Base-by-base conservation (phyloP, 495 filamentous ascomycete genomes). In the Halenospora varia region DNA sequence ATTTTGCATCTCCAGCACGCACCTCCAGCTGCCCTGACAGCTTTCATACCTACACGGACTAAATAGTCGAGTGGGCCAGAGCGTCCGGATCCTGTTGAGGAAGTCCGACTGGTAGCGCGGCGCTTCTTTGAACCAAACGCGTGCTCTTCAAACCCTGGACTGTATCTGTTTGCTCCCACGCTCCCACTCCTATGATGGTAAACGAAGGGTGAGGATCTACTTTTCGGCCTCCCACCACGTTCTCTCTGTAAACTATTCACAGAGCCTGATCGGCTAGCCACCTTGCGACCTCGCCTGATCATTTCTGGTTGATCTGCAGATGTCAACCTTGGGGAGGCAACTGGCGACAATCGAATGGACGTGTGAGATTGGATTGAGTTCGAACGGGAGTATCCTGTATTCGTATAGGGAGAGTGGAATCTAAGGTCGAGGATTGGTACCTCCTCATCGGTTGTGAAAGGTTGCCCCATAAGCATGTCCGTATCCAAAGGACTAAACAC, bases 211-310 rank as follows among this genome's bases (percentile, higher is more conserved):
- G 81, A 77, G 20, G 77, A 76, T n/a, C 79, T 70, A 40, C 81
- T 70, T 56, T 73, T 77, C 10, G 58, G 64, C n/a, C n/a, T n/a
- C n/a, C n/a, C n/a, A n/a, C n/a, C n/a, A n/a, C n/a, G n/a, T n/a
- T n/a, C n/a, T n/a, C n/a, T n/a, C n/a, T n/a, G n/a, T n/a, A n/a
- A n/a, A n/a, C n/a, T n/a, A n/a, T n/a, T 15, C 56, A 10, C 10
- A 73, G 70, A 19, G 75, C 78, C 64, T 77, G 85, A n/a, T 80
- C 86, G 18, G 82, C 86, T 13, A 84, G 87, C 22, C 84, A 88
- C 86, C 86, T 84, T 68, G 66, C 82, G 79, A 57, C 81, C 73
- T 17, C 80, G 75, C 62, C 82, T 68, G 25, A 82, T 77, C 26
- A 80, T 66, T 53, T 84, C 80, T 20, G 77, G 75, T 10, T 77